phyloP scores from a whole-genome alignment of 805 yeast species.

The Saccharomycopsis lassenensis region DNA sequence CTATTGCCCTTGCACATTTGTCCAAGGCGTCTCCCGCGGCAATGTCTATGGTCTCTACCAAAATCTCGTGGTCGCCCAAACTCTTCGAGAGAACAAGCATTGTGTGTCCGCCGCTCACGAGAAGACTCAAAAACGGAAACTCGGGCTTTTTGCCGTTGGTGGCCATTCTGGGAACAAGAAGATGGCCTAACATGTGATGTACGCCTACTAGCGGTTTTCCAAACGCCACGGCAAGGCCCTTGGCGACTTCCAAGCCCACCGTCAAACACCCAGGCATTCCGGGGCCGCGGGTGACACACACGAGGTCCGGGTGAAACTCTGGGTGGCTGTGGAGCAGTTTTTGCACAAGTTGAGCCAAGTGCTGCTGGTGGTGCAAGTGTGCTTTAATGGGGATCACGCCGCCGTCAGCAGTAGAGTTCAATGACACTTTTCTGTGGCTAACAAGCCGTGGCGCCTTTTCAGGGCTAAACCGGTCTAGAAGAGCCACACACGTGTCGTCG shows the following conservation, averaged over 20 bases:
- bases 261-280: slow-evolving; percentile 89
- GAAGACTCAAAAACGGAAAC: slow-evolving; percentile 63
- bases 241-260: slow-evolving; percentile 74
- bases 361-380: slow-evolving; percentile 59
- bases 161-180: slow-evolving; percentile 51
- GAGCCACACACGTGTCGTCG: slow-evolving; percentile 87
- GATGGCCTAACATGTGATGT: slow-evolving; percentile 93
- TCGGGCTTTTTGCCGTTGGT: slow-evolving; percentile 33
- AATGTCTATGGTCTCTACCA: slow-evolving; percentile 70
- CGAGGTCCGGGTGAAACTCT: slow-evolving; percentile 32
- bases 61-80: slow-evolving; percentile 54
- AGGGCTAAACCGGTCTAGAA: slow-evolving; percentile 40
- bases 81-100: slow-evolving; percentile 62
- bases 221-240: slow-evolving; percentile 74
- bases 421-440: slow-evolving; percentile 36
- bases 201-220: slow-evolving; percentile 76
- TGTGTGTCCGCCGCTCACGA: slow-evolving; percentile 94
- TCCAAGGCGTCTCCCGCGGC: slow-evolving; percentile 93
- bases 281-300: slow-evolving; percentile 92
- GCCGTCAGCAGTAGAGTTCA: slow-evolving; percentile 57
- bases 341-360: slow-evolving; percentile 41
- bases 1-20: slow-evolving; percentile 81
- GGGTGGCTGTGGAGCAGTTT: slow-evolving; percentile 31
- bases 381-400: slow-evolving; percentile 88
- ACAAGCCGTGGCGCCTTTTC: slow-evolving; percentile 21